These are phyloP conservation scores for Verticillium alfalfae DNA, from an alignment of 2,329 filamentous ascomycete genomes.

Conservation along the genomic window DNA sequence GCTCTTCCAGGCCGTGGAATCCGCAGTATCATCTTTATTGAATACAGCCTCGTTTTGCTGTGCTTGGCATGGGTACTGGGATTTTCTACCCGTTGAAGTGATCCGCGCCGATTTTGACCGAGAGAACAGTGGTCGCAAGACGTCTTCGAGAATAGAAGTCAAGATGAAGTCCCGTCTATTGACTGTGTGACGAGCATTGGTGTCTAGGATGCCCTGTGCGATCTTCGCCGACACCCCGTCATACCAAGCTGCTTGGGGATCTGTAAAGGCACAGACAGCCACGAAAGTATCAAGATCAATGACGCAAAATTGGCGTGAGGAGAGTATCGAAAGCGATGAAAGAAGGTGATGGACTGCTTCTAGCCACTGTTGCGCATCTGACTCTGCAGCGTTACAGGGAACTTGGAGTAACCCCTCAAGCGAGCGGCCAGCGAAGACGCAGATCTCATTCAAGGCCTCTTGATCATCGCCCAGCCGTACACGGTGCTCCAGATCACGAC, in stretches of 20 bases:
- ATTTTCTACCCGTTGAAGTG: slow-evolving; percentile 52
- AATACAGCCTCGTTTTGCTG: background rate
- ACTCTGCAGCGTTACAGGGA: background rate
- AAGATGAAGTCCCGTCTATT: slow-evolving; percentile 35
- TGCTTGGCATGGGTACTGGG: slow-evolving; percentile 33
- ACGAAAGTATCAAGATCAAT: background rate
- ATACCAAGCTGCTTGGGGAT: background rate
- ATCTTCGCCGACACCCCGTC: background rate
- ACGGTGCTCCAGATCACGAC: background rate
- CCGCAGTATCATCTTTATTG: background rate
- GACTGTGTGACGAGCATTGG: slow-evolving; percentile 7
- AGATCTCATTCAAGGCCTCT: background rate
- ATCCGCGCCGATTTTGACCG: slow-evolving; percentile 46
- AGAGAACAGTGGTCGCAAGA: slow-evolving; percentile 64
- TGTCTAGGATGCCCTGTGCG: background rate
- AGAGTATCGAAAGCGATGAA: background rate
- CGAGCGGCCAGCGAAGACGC: background rate
- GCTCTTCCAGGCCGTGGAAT: background rate
- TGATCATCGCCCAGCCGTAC: background rate
- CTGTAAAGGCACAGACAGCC: background rate
- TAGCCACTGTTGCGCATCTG: background rate
- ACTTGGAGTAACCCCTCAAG: background rate
- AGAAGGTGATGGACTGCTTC: background rate
- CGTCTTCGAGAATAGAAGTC: slow-evolving; percentile 52
- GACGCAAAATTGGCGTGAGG: background rate